These are phyloP conservation scores for Cercospora zeina DNA, from an alignment of 2,329 filamentous ascomycete genomes.

Conservation along the genomic window DNA sequence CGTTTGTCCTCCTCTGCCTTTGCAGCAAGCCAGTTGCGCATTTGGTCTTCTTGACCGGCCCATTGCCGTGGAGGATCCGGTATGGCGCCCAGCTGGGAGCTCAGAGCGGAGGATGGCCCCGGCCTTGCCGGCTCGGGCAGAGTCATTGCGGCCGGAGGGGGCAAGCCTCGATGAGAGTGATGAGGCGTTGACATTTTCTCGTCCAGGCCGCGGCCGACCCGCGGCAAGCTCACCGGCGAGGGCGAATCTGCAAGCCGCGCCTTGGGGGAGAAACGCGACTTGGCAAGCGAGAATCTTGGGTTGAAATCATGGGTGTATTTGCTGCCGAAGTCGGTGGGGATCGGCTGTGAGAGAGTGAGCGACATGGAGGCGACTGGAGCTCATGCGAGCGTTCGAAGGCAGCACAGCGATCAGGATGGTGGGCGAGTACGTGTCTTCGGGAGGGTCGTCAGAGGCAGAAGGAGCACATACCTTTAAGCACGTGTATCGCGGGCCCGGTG, in stretches of 20 bases:
- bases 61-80: conserved; percentile 51
- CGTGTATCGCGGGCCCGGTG: conserved; percentile 21
- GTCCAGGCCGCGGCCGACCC: conserved; percentile 42
- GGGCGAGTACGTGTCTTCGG: neutral
- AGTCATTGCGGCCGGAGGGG: conserved; percentile 56
- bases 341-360: conserved; percentile 54
- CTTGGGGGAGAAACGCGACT: conserved; percentile 46
- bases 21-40: conserved; percentile 54
- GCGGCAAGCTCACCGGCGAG: conserved; percentile 43
- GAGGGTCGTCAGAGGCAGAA: neutral
- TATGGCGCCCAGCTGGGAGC: conserved; percentile 41
- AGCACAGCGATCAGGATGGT: neutral
- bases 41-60: conserved; percentile 54
- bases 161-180: conserved; percentile 56
- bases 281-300: conserved; percentile 44
- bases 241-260: conserved; percentile 42
- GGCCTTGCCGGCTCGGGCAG: conserved; percentile 51
- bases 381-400: conserved; percentile 24
- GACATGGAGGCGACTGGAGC: conserved; percentile 44
- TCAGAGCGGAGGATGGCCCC: conserved; percentile 41
- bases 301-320: conserved; percentile 52
- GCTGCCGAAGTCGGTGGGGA: conserved; percentile 50
- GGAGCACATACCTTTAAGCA: conserved; percentile 13
- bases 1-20: conserved; percentile 56
- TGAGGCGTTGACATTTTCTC: conserved; percentile 53